Conservation (phyloP, 805 yeast species). For the Ogataea glucozyma region DNA sequence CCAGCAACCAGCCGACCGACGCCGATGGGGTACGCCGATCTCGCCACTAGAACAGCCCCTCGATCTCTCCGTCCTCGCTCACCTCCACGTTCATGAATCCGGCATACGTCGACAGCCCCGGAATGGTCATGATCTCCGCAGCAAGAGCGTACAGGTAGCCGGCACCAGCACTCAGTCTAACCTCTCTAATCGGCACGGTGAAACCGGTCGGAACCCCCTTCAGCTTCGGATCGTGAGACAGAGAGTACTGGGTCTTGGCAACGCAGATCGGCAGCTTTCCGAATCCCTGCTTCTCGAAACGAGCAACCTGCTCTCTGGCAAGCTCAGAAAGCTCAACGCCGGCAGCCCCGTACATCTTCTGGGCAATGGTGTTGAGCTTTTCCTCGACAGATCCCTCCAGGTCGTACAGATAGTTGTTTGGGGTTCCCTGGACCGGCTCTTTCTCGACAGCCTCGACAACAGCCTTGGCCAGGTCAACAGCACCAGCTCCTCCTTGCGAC, state of each 20-base stretch:
- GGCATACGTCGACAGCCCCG: conserved; percentile 82
- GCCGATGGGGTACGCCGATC: too few relatives aligned
- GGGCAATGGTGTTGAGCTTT: conserved; percentile 66
- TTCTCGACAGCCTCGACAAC: conserved; percentile 61
- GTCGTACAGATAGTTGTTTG: conserved; percentile 56
- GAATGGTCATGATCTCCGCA: conserved; percentile 83
- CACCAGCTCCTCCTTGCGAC: conserved; percentile 86
- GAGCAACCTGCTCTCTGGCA: conserved; percentile 68
- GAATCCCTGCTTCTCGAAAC: conserved; percentile 73
- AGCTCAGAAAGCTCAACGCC: conserved; percentile 67
- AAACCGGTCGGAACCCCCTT: conserved; percentile 85
- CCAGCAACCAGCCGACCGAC: neutral
- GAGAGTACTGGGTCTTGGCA: conserved; percentile 83
- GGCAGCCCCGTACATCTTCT: conserved; percentile 76
- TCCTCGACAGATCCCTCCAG: conserved; percentile 61
- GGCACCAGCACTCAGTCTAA: conserved; percentile 84
- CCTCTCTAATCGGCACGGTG: conserved; percentile 78
- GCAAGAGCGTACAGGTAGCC: conserved; percentile 84
- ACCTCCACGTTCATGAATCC: conserved; percentile 88
- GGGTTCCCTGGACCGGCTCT: conserved; percentile 26
- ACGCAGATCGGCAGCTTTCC: conserved; percentile 79
- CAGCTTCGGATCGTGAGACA: conserved; percentile 78
- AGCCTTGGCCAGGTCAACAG: conserved; percentile 70
- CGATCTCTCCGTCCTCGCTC: conserved; percentile 76
- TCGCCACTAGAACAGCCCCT: conserved; percentile 69